A percentile compares a stretch with the other conserved stretches of the same genome.
These are phyloP conservation scores for Linum usitatissimum DNA, from an alignment of 345 rosid genomes.

Conservation along the genomic window DNA sequence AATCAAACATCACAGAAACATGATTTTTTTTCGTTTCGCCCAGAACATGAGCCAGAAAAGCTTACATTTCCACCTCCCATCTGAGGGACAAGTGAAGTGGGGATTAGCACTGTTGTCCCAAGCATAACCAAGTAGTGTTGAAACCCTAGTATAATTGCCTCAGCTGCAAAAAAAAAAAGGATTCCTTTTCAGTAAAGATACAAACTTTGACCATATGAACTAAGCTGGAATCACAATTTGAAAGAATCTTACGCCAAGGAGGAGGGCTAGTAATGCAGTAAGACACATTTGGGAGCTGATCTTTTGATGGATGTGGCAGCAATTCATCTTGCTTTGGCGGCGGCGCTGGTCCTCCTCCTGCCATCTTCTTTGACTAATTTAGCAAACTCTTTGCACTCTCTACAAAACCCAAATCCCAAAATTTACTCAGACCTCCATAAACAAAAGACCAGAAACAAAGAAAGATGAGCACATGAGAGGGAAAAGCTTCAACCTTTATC, in stretches of 20 bases:
- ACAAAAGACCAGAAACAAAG: background rate
- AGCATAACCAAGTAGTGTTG: conserved; percentile 97
- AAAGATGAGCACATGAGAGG: background rate
- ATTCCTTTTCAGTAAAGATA: conserved; percentile 4
- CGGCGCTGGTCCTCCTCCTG: conserved; percentile 55
- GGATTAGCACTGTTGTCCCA: conserved; percentile 85
- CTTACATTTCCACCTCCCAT: conserved; percentile 97
- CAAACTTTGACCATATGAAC: background rate
- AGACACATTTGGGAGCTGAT: conserved; percentile 69
- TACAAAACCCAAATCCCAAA: conserved; percentile 24
- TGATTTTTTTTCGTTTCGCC: background rate
- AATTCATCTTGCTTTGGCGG: conserved; percentile 79
- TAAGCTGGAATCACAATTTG: background rate
- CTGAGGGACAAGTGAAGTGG: conserved; percentile 70
- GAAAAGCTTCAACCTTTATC: background rate
- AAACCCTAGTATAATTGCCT: conserved; percentile 85
- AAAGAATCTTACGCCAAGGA: conserved; percentile 79
- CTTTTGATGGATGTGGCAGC: conserved; percentile 82
- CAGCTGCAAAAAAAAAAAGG: conserved; percentile 46
- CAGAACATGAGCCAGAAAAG: conserved; percentile 2
- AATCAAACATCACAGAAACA: conserved; percentile 12
- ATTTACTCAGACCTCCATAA: conserved; percentile 15
- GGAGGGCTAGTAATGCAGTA: conserved; percentile 95
- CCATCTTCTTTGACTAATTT: conserved; percentile 25
- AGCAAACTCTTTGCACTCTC: conserved; percentile 1